phyloP scores from a whole-genome alignment of 108 stramenopile genomes.

The Hondaea fermentalgiana region DNA sequence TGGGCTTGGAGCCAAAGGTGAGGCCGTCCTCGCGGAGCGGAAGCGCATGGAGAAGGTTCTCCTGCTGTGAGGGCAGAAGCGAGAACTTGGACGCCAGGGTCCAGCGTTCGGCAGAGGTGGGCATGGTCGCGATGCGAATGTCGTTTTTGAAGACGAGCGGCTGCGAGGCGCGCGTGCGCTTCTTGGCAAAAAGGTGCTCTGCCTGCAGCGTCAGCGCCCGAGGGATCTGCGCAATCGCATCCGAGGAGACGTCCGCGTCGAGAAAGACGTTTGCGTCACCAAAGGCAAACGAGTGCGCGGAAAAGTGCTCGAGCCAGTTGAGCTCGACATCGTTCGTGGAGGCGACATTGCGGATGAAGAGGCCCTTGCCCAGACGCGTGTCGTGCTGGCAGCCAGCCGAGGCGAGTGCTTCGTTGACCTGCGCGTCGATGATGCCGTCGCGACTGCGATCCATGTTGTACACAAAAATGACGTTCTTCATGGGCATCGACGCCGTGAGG shows the following conservation, averaged over 20 bases:
- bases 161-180: neutral
- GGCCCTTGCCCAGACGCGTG: neutral
- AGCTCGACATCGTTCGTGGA: neutral
- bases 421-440: neutral
- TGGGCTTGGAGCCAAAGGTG: neutral
- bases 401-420: neutral
- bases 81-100: neutral
- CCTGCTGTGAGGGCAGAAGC: neutral
- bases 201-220: neutral
- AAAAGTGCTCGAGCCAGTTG: neutral
- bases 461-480: neutral
- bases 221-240: neutral
- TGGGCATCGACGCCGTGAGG: neutral
- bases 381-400: neutral
- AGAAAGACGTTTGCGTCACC: conserved; percentile 5
- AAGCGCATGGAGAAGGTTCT: neutral
- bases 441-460: neutral
- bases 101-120: neutral
- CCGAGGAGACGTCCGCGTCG: neutral
- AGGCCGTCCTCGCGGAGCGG: neutral
- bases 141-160: neutral
- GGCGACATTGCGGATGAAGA: neutral
- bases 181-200: neutral
- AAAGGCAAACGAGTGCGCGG: neutral
- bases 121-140: neutral